These are phyloP conservation scores for Candida glucosophila DNA, from an alignment of 1,139 yeast genomes.

Conservation along the genomic window DNA sequence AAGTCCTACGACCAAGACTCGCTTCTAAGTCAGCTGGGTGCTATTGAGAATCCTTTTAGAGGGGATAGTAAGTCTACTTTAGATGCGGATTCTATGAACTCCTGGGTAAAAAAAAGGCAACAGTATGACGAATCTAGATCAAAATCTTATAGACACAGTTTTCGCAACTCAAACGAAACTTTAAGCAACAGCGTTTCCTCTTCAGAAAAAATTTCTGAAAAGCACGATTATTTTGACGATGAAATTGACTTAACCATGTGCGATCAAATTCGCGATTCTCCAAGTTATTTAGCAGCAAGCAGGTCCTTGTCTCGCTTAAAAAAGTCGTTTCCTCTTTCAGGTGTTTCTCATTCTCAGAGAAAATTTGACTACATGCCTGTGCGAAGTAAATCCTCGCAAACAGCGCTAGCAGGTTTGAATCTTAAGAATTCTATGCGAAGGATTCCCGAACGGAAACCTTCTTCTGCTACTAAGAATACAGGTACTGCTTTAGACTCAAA, in stretches of 20 bases:
- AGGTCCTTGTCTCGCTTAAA: conserved; percentile 15
- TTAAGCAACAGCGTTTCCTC: conserved; percentile 8
- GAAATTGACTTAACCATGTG: too few relatives aligned
- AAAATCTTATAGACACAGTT: conserved; percentile 15
- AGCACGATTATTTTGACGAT: too few relatives aligned
- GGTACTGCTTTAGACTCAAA: conserved; percentile 9
- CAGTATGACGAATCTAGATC: conserved; percentile 30
- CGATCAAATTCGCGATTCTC: too few relatives aligned
- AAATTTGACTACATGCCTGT: too few relatives aligned
- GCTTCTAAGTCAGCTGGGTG: too few relatives aligned
- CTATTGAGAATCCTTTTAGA: conserved; percentile 1
- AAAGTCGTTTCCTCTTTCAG: conserved; percentile 6
- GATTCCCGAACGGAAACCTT: too few relatives aligned
- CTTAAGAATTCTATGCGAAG: neutral
- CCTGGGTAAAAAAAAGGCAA: conserved; percentile 46
- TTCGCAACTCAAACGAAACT: conserved; percentile 24
- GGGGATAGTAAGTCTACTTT: conserved; percentile 37
- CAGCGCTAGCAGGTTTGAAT: too few relatives aligned
- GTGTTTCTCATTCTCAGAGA: too few relatives aligned
- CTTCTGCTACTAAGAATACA: conserved; percentile 7
- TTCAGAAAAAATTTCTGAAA: conserved; percentile 5
- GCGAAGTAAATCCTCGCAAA: conserved; percentile 2
- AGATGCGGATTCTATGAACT: conserved; percentile 30
- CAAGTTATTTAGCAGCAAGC: conserved; percentile 15
- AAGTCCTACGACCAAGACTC: conserved; percentile 14